These are phyloP conservation scores for Decorospora gaudefroyi DNA, from an alignment of 2,329 filamentous ascomycete genomes.

Conservation along the genomic window DNA sequence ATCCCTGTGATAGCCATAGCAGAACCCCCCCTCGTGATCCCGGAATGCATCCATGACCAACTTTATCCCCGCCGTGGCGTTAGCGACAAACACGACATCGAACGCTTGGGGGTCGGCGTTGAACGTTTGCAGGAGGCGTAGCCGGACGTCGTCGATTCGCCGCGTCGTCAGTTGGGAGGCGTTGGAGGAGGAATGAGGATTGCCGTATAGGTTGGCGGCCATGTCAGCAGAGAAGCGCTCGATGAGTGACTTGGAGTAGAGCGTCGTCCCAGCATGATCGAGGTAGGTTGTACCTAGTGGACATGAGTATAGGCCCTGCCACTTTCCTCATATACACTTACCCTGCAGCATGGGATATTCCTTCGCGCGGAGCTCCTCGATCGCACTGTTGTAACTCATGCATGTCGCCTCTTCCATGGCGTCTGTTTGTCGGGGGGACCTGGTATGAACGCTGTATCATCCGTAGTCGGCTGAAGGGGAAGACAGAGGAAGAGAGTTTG, in stretches of 20 bases:
- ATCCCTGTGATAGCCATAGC: constrained; percentile 81
- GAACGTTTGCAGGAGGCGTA: constrained; percentile 75
- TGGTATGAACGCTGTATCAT: constrained; percentile 10
- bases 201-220: constrained; percentile 78
- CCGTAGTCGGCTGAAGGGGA: constrained; percentile 31
- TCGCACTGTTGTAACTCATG: constrained; percentile 59
- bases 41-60: constrained; percentile 79
- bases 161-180: constrained; percentile 78
- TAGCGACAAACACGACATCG: constrained; percentile 88
- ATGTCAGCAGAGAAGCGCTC: constrained; percentile 79
- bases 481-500: constrained; percentile 8
- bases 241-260: constrained; percentile 78
- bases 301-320: constrained; percentile 10
- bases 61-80: constrained; percentile 90
- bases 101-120: constrained; percentile 79
- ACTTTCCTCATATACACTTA: constrained; percentile 38
- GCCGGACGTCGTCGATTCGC: constrained; percentile 74
- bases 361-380: constrained; percentile 62
- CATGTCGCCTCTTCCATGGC: constrained; percentile 37
- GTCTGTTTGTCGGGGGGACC: constrained; percentile 1
- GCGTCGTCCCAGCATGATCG: constrained; percentile 93
- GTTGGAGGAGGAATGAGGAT: constrained; percentile 84
- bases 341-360: constrained; percentile 75
- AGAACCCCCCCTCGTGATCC: constrained; percentile 70
- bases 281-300: constrained; percentile 73